Evolutionary conservation across 1,284 basidiomycete species (phyloP), one percentile per base, ranked within the genome.

Genomic region (Ceratobasidium sp.): DNA sequence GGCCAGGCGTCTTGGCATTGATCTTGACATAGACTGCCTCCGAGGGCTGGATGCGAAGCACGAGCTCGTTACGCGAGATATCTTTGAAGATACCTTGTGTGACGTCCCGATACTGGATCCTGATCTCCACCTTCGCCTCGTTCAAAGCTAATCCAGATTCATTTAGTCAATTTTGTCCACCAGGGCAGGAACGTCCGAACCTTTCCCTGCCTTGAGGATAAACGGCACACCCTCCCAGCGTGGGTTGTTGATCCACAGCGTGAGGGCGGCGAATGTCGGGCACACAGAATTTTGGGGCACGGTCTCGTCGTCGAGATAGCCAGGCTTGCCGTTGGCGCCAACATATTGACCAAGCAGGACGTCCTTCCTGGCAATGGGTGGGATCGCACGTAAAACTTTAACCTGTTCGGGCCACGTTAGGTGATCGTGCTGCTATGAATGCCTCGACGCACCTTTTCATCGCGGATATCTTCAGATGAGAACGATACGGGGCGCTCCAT

Each of bases 401-500:
- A 98, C 96, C 94, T 96, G 79, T 37, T 49, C 16, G 4, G 53
- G 39, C 13, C 16, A 41, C 43, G 48, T 71, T n/a, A 56, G 75
- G 61, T 29, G 41, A 74, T 48, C n/a, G 39, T 39, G 49, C 24
- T 39, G 34, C 29, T 6, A 59, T 7, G 2, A 13, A 27, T 59
- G n/a, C 37, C 16, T 13, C 5, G 59, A 76, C 81, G 75, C 78
- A 92, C 94, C 90, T 98, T 98, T 84, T 98, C 96, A 81, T 98
- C 95, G 77, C 96, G 93, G 79, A 98, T 95, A 81, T 98, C 96
- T 83, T 98, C 95, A 43, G 96, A 90, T 9, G 93, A 89, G 83
- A 98, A 98, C 1, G 96, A 98, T n/a, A 98, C 95, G 2, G 96
- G 96, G 51, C 96, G 90, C 82, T 98, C 96, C 96, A 98, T 98